Base-by-base conservation (phyloP, 2,329 filamentous ascomycete genomes). In the Parafenestella ontariensis region DNA sequence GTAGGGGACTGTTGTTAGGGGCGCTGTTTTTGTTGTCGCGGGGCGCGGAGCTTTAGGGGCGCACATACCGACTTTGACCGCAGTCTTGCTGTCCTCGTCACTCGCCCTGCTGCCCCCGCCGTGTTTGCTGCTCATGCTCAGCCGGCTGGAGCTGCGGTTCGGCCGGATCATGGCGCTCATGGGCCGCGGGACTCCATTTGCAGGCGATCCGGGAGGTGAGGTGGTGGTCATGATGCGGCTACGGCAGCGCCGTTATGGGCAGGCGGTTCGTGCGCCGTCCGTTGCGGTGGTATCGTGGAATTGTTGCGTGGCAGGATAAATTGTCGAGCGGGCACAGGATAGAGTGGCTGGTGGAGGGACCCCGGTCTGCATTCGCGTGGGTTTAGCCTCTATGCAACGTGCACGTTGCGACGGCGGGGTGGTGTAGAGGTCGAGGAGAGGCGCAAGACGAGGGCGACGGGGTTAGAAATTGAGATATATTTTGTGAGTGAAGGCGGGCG, bases 31-130 rank as follows among this genome's bases (percentile, higher is more conserved):
- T 42, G 28, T 34, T 31, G 47, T 34, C 8, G 44, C 43, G 28
- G 47, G 34, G 52, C 44, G 49, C 49, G 47, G 43, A 55, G 39
- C 40, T 34, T 31, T 37, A 56, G 39, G 46, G 29, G 52, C 43
- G 28, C 50, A 90, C 92, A 69, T 85, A 97, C 93, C 93, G 74
- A 97, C 93, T 94, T 91, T 95, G 78, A 97, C 93, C 23, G 93
- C 91, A 6, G 93, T 96, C 75, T 90, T 93, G 59, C 84, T 85
- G 75, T 96, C 93, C 67, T 97, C 93, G 69, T 97, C 93, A 0
- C 92, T 96, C 21, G 89, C 89, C 71, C 91, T 86, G 78, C 91
- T 96, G 60, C 89, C 87, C 69, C 86, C 87, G 47, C 87, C 88
- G 47, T 83, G 80, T 76, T 90, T 94, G 79, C 90, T 90, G 69